phyloP scores from a whole-genome alignment of 1,284 basidiomycete genomes.

The Phellinidium pouzarii region DNA sequence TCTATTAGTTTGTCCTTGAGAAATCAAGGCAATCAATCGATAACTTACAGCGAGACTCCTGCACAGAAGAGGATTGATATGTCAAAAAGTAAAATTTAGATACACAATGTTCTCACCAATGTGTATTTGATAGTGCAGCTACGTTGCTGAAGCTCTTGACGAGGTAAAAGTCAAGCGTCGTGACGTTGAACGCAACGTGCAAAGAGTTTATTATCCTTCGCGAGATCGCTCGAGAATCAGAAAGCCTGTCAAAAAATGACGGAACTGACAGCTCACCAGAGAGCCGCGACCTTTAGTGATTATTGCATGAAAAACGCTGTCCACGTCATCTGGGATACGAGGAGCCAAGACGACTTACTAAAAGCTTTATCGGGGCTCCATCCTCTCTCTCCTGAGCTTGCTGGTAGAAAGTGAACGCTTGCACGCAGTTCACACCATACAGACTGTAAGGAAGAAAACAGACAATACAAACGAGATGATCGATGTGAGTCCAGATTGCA shows the following conservation, averaged over 20 bases:
- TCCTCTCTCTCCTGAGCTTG: neutral
- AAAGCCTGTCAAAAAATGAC: neutral
- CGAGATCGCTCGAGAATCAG: neutral
- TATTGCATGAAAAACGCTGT: neutral
- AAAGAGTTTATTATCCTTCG: neutral
- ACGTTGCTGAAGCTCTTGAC: neutral
- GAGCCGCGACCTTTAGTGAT: neutral
- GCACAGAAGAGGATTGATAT: neutral
- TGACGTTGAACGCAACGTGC: neutral
- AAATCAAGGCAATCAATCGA: neutral
- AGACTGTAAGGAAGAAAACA: neutral
- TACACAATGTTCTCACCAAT: neutral
- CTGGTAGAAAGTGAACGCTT: neutral
- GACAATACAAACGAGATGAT: no score
- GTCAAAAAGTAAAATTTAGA: neutral
- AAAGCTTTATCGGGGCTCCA: neutral
- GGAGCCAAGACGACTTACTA: neutral
- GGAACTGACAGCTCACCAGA: neutral
- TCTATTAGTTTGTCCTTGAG: neutral
- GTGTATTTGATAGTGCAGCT: neutral
- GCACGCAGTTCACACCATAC: neutral
- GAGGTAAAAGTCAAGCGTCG: neutral
- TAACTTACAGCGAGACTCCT: neutral
- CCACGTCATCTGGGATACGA: neutral
- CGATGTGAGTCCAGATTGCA: neutral